Base-by-base conservation (phyloP, 306 rosid genomes). In the Hippophae rhamnoides region DNA sequence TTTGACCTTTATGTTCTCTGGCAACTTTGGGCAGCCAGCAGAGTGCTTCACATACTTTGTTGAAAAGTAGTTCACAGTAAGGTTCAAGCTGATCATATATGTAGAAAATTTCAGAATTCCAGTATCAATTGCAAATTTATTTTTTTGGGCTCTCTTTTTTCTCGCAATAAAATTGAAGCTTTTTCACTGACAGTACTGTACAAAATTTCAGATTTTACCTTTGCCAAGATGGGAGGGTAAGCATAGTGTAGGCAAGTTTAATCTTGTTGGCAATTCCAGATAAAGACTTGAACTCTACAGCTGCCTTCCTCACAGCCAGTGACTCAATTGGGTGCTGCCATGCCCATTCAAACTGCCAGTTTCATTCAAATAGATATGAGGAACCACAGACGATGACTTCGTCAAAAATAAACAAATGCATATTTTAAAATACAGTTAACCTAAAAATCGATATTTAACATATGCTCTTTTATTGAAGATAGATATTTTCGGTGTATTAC, bases 301-400 rank as follows among this genome's bases (percentile, higher is more conserved):
- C 97, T 46, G 95, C 90, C 63, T 81, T 79, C 77, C 97, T 85
- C 46, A 92, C 99, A 0, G 95, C 97, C 80, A 86, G 70, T 8
- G 97, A 92, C 73, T 83, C 85, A 38, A 60, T 81, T 13, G 99
- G 99, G 70, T 92, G 96, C 76, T 92, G 99, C 99, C 97, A 92
- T 6, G 99, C 99, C 99, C 99, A 92, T 80, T 88, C 99, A 76
- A 92, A 92, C 97, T 92, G 89, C 79, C 84, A 48, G 7, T 66
- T 60, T 67, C 57, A 73, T 55, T 60, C 53, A 61, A 68, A 7
- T 42, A 5, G 3, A 44, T 60, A 41, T 25, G 26, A 45, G 43
- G 41, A 43, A 52, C 27, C 2, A 38, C 23, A 51, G 5, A 27
- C 44, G 10, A 45, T 2, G 48, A 44, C 26, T 1, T 45, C 7